These are phyloP conservation scores for Aspergillus taichungensis DNA, from an alignment of 495 filamentous ascomycete genomes.

Conservation along the genomic window DNA sequence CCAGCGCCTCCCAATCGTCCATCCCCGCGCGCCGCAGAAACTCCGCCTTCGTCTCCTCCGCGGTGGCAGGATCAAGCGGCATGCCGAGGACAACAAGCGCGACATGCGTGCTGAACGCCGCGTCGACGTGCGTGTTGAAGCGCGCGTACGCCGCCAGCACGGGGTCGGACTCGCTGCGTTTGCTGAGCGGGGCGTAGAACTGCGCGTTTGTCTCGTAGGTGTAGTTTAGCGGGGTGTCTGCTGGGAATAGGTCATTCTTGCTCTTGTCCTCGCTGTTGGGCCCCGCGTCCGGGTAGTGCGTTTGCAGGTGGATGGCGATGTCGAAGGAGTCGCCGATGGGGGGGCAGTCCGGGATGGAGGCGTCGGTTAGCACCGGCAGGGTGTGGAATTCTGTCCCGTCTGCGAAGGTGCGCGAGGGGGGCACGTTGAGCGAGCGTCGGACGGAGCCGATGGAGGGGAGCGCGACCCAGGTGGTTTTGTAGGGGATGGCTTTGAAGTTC, in stretches of 20 bases:
- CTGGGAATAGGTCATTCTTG: slow-evolving; percentile 26
- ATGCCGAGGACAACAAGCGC: slow-evolving; percentile 24
- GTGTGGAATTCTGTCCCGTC: slow-evolving; percentile 52
- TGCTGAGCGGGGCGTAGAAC: slow-evolving; percentile 21
- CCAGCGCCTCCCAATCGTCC: slow-evolving; percentile 39
- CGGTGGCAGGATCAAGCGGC: slow-evolving; percentile 37
- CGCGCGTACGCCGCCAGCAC: slow-evolving; percentile 16
- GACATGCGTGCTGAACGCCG: slow-evolving; percentile 34
- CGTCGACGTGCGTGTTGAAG: slow-evolving; percentile 45
- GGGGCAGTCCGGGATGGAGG: slow-evolving; percentile 16
- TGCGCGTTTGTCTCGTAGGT: slow-evolving; percentile 3
- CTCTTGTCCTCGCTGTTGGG: slow-evolving; percentile 6
- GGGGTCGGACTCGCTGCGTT: slow-evolving; percentile 5
- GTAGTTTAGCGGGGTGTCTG: slow-evolving; percentile 21
- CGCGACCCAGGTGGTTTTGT: slow-evolving; percentile 44
- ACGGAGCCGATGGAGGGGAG: slow-evolving; percentile 39
- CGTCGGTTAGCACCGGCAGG: slow-evolving; percentile 48
- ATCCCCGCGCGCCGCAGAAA: slow-evolving; percentile 38
- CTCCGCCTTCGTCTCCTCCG: slow-evolving; percentile 31
- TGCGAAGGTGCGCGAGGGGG: slow-evolving; percentile 42
- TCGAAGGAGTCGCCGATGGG: slow-evolving; percentile 54
- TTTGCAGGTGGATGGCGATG: slow-evolving; percentile 49
- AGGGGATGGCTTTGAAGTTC: slow-evolving; percentile 48
- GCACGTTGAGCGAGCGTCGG: slow-evolving; percentile 35
- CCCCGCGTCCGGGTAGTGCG: slow-evolving; percentile 33